Conservation (phyloP, 73 alveolate species). For the Paramecium octaurelia region DNA sequence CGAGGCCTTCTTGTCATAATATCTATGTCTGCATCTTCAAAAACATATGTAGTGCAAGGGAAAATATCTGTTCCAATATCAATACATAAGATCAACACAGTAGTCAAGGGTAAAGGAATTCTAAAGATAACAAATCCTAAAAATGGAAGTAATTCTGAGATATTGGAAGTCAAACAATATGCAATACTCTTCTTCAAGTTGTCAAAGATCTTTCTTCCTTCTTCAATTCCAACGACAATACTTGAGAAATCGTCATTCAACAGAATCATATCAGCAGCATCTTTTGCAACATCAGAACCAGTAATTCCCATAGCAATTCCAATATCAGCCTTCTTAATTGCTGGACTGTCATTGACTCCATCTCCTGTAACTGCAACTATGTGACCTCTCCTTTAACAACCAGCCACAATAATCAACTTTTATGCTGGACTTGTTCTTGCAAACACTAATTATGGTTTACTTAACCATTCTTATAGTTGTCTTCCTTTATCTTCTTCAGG, state of each 20-base stretch:
- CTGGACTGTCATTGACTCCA: constrained; percentile 97
- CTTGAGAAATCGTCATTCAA: constrained; percentile 82
- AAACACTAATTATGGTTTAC: constrained; percentile 84
- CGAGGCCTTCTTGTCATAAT: constrained; percentile 89
- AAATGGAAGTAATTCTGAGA: constrained; percentile 46
- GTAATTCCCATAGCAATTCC: constrained; percentile 89
- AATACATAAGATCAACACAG: constrained; percentile 87
- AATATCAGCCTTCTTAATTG: constrained; percentile 80
- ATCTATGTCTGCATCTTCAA: constrained; percentile 90
- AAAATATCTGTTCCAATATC: constrained; percentile 92
- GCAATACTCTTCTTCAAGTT: constrained; percentile 69
- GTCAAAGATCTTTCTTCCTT: constrained; percentile 93
- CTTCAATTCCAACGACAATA: constrained; percentile 84
- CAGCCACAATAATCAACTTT: constrained; percentile 91
- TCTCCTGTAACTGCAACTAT: constrained; percentile 98
- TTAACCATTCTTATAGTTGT: constrained; percentile 66
- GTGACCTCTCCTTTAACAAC: constrained; percentile 90
- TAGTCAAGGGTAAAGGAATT: constrained; percentile 74
- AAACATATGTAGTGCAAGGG: constrained; percentile 88
- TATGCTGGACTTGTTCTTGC: constrained; percentile 97
- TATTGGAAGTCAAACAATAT: constrained; percentile 33
- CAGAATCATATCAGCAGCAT: constrained; percentile 77
- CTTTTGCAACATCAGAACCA: constrained; percentile 80
- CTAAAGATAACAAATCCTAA: constrained; percentile 17
- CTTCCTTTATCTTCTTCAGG: constrained; percentile 79